Percentiles rank a stretch among this genome's conserved stretches.
Evolutionary conservation across 2,329 filamentous ascomycete species (phyloP).

Genomic region (Penicillium sp.): DNA sequence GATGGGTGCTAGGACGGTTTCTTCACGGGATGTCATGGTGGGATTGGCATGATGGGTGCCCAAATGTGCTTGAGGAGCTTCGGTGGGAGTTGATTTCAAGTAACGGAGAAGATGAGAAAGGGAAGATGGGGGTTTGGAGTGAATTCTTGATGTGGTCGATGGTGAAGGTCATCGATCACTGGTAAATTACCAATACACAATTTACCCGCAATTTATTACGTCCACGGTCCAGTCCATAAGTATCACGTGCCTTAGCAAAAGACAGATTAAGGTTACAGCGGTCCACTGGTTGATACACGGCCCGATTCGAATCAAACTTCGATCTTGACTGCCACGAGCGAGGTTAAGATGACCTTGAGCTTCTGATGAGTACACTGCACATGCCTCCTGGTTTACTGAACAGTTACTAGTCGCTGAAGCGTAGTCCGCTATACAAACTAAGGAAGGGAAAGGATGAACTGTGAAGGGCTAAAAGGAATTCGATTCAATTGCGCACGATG

Average conservation of each 20-base stretch:
- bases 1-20: slow-evolving; percentile 45
- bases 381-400: too few species aligned
- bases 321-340: background rate
- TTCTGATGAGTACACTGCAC: too few species aligned
- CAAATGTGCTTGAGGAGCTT: background rate
- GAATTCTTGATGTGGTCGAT: slow-evolving; percentile 16
- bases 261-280: background rate
- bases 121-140: slow-evolving; percentile 6
- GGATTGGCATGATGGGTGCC: slow-evolving; percentile 33
- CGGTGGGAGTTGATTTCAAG: background rate
- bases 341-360: too few species aligned
- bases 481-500: too few species aligned
- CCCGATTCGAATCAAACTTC: background rate
- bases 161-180: slow-evolving; percentile 8
- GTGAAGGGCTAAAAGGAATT: too few species aligned
- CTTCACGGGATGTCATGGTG: slow-evolving; percentile 46
- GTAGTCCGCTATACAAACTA: too few species aligned
- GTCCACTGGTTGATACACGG: background rate
- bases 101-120: slow-evolving; percentile 1
- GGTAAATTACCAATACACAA: slow-evolving; percentile 22
- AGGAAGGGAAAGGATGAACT: too few species aligned
- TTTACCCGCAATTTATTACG: slow-evolving; percentile 13
- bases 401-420: too few species aligned
- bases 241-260: too few species aligned
- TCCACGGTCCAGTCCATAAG: too few species aligned